Evolutionary conservation across 129 eudicot species (phyloP).

Genomic region (Arctium minus): DNA sequence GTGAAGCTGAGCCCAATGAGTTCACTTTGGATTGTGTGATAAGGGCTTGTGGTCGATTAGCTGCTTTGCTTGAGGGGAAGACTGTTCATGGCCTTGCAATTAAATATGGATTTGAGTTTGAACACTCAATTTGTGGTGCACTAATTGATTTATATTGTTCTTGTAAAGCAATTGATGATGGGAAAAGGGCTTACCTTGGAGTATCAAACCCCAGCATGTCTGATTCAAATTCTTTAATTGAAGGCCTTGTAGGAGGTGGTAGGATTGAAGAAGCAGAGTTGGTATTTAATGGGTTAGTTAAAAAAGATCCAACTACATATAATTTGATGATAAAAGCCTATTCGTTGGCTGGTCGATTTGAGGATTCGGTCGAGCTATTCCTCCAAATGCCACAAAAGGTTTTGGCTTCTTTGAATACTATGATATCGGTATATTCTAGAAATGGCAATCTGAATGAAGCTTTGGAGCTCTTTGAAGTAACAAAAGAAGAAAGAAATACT

Average conservation of each 20-base stretch:
- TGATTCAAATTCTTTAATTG: slow-evolving; percentile 39
- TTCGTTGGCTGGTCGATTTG: slow-evolving; percentile 45
- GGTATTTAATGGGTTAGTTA: slow-evolving; percentile 33
- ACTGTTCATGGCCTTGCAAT: slow-evolving; percentile 50
- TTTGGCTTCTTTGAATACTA: slow-evolving; percentile 44
- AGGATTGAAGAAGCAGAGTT: slow-evolving; percentile 59
- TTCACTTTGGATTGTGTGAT: slow-evolving; percentile 63
- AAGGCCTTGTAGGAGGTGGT: slow-evolving; percentile 33
- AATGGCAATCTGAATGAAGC: slow-evolving; percentile 54
- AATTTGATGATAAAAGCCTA: slow-evolving; percentile 67
- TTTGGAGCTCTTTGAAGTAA: slow-evolving; percentile 54
- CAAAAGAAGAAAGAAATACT: slow-evolving; percentile 44
- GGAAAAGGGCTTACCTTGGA: slow-evolving; percentile 32
- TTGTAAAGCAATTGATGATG: slow-evolving; percentile 47
- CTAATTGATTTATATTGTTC: slow-evolving; percentile 52
- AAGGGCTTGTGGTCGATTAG: slow-evolving; percentile 47
- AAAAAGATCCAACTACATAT: slow-evolving; percentile 42
- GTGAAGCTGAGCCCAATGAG: slow-evolving; percentile 51
- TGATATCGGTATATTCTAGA: slow-evolving; percentile 60
- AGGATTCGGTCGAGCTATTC: slow-evolving; percentile 51
- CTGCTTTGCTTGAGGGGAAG: slow-evolving; percentile 36
- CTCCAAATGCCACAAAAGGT: slow-evolving; percentile 44
- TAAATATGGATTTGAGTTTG: slow-evolving; percentile 48
- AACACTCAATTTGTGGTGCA: slow-evolving; percentile 46
- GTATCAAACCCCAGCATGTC: slow-evolving; percentile 28